Evolutionary conservation across 176 grass and related monocot species (phyloP).

Genomic region (Musa troglodytarum): DNA sequence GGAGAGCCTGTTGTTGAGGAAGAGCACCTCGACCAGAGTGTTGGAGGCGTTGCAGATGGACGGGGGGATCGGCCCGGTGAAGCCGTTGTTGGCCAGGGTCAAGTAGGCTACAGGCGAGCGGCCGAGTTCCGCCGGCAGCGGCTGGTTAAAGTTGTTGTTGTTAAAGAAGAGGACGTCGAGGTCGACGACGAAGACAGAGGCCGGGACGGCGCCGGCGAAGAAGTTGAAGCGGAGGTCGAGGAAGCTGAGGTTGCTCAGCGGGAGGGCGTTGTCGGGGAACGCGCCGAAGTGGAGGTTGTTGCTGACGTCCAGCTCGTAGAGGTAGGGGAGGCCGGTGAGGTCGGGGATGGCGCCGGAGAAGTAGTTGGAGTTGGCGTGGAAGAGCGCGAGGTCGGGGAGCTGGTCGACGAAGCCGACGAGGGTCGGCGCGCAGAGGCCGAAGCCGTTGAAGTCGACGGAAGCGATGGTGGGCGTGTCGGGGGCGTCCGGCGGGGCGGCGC

Average conservation of each 20-base stretch:
- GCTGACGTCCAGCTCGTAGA: conserved; percentile 18
- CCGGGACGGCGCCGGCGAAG: conserved; percentile 1
- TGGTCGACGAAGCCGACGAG: background rate
- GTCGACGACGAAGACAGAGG: background rate
- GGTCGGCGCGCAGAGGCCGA: conserved; percentile 4
- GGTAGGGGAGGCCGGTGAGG: background rate
- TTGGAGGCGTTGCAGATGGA: background rate
- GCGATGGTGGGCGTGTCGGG: conserved; percentile 7
- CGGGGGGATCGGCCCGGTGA: background rate
- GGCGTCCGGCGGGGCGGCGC: conserved; percentile 3
- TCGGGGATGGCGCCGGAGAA: conserved; percentile 5
- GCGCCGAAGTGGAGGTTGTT: background rate
- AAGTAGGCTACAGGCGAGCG: background rate
- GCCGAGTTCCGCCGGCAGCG: background rate
- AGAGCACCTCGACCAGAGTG: conserved; percentile 9
- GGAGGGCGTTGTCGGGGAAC: background rate
- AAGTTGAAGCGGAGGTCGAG: conserved; percentile 12
- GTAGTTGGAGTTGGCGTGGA: conserved; percentile 18
- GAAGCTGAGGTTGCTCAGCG: conserved; percentile 2
- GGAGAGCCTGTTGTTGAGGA: conserved; percentile 18
- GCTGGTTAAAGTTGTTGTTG: conserved; percentile 1
- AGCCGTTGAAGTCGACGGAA: conserved; percentile 14
- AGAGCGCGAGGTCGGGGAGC: conserved; percentile 3
- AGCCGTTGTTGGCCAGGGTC: conserved; percentile 11
- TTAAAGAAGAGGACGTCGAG: conserved; percentile 16